phyloP scores from a whole-genome alignment of 768 basidiomycete species.

The Tulasnella sp. region DNA sequence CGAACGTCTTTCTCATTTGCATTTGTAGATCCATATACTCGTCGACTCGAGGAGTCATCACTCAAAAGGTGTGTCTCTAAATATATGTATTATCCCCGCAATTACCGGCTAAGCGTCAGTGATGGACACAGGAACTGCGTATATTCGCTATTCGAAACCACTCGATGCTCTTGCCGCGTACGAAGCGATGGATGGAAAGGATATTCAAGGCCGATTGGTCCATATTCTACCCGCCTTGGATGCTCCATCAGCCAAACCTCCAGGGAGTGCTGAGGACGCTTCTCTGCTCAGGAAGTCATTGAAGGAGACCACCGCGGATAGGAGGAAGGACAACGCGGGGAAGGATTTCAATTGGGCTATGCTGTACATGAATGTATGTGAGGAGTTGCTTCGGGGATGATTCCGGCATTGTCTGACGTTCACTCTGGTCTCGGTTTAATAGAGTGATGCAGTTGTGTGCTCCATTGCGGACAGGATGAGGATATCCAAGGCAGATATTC shows the following conservation, averaged over 20 bases:
- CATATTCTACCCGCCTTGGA: constrained; percentile 77
- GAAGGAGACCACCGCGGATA: constrained; percentile 61
- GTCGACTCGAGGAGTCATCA: constrained; percentile 53
- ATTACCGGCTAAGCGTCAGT: not conserved
- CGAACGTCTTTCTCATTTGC: not conserved
- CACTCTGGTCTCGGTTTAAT: constrained; percentile 27
- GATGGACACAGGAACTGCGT: constrained; percentile 52
- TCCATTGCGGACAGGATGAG: constrained; percentile 89
- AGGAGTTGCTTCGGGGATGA: not conserved
- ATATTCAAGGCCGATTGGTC: constrained; percentile 89
- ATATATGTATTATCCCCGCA: not conserved
- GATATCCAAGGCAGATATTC: constrained; percentile 81
- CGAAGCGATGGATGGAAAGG: constrained; percentile 73
- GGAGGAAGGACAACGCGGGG: constrained; percentile 68
- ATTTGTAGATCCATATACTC: constrained; percentile 58
- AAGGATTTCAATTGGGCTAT: constrained; percentile 92
- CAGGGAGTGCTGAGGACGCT: constrained; percentile 41
- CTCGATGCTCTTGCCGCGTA: constrained; percentile 68
- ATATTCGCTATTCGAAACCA: constrained; percentile 55
- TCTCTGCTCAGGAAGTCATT: constrained; percentile 54
- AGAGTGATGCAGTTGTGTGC: constrained; percentile 93
- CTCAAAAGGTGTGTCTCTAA: constrained; percentile 48
- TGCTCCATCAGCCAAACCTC: constrained; percentile 55
- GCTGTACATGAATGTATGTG: constrained; percentile 92
- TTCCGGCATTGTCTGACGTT: not conserved